Evolutionary conservation across 1,284 basidiomycete genomes (phyloP).

Genomic region (Coniophora puteana): DNA sequence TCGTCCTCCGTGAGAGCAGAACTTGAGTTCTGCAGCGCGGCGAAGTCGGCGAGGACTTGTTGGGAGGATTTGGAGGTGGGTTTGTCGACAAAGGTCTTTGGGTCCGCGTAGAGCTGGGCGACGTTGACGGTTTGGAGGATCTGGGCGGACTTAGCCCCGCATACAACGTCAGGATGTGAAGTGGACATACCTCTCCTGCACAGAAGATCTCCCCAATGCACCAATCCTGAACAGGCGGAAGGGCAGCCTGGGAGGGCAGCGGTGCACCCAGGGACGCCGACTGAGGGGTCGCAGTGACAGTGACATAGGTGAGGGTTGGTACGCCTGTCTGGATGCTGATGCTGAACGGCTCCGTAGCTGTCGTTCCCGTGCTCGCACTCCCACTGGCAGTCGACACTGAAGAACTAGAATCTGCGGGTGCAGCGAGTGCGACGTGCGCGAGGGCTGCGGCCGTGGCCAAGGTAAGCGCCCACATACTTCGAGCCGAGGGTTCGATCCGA

Average conservation of each 20-base stretch:
- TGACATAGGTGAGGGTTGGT: conserved; percentile 45
- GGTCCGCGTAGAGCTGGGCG: conserved; percentile 72
- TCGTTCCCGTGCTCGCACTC: too few species aligned
- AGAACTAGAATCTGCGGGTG: too few species aligned
- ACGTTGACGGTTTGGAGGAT: conserved; percentile 85
- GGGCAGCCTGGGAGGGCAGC: conserved; percentile 64
- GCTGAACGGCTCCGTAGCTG: neutral
- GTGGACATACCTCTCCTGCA: conserved; percentile 61
- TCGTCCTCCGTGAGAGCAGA: conserved; percentile 49
- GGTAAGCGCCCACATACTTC: too few species aligned
- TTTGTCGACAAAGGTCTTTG: conserved; percentile 92
- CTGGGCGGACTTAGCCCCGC: conserved; percentile 32
- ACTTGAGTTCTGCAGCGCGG: conserved; percentile 46
- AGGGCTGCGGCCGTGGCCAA: too few species aligned
- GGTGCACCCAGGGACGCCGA: conserved; percentile 48
- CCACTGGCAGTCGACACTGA: too few species aligned
- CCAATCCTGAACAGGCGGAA: conserved; percentile 76
- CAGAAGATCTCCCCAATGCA: conserved; percentile 83
- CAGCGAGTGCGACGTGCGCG: too few species aligned
- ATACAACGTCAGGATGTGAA: neutral
- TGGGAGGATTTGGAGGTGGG: conserved; percentile 68
- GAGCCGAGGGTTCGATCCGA: too few species aligned
- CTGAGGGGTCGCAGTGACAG: conserved; percentile 63
- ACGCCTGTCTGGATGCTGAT: conserved; percentile 14
- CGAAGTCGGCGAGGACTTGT: conserved; percentile 70